Evolutionary conservation across 1,284 basidiomycete species (phyloP), one percentile per base, ranked within the genome.

Genomic region (Microbotryum intermedium): DNA sequence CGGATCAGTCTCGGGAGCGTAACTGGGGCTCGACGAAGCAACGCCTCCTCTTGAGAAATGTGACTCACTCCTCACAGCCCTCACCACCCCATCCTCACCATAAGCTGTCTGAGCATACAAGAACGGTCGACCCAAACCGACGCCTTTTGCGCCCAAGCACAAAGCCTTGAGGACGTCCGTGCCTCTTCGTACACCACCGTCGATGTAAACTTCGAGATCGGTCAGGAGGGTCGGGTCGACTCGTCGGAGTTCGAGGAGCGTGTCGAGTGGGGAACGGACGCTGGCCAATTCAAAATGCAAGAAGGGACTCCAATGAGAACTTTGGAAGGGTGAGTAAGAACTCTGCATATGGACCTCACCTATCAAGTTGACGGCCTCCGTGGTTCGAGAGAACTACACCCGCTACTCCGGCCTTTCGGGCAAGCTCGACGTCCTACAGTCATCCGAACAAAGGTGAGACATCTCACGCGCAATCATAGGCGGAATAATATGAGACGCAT

Each of bases 111-210:
- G 49, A 1, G 64, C 61, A n/a, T 77, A 79, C 29, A 95, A 78
- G 79, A 94, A 92, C 1, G 87, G 82, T 29, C 92, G 82, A 0
- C 92, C 92, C 34, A 95, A 78, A 2, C 92, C 92, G 9, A 94
- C 90, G 6, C 88, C 90, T 67, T 79, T 86, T 3, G 92, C 92
- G 49, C 91, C 92, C 28, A 97, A 79, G 69, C 90, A 92, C 1
- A 95, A 75, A 0, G 91, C 91, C 75, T 97, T 97, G 57, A 95
- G 76, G 11, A 93, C 85, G 74, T 92, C 90, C 80, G 88, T 90
- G 20, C 91, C 92, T 47, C 91, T 81, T 53, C 80, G 79, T 23
- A 90, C 79, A 5, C 90, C 92, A 21, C 91, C 92, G 73, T 95
- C 92, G 57, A 95, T 83, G 69, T 88, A 93, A 13, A 97, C 87